Evolutionary conservation across 129 eudicot genomes (phyloP).

Genomic region (Daucus carota): DNA sequence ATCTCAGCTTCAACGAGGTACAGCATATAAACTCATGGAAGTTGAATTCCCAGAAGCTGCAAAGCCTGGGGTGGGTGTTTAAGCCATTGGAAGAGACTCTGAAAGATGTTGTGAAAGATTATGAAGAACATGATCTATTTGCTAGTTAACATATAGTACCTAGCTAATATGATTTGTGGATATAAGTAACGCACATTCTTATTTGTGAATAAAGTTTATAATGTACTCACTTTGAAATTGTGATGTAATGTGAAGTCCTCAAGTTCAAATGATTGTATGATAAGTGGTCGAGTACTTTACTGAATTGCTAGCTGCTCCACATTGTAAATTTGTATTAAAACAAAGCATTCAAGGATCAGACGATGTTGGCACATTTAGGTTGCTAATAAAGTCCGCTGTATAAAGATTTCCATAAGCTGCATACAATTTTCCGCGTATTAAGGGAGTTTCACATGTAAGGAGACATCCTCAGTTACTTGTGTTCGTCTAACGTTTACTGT

Average conservation of each 20-base stretch:
- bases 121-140: conserved; percentile 25
- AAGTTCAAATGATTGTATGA: too few relatives aligned
- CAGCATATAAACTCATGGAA: not conserved
- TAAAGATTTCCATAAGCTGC: not conserved
- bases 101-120: conserved; percentile 22
- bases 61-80: conserved; percentile 34
- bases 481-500: not conserved
- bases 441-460: not conserved
- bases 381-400: not conserved
- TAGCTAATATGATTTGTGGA: not conserved
- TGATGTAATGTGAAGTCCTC: too few relatives aligned
- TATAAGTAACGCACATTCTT: not conserved
- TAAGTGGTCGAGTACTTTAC: too few relatives aligned
- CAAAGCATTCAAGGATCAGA: not conserved
- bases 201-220: not conserved
- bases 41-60: conserved; percentile 26
- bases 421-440: not conserved
- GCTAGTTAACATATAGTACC: not conserved
- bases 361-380: not conserved
- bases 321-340: too few relatives aligned
- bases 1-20: conserved; percentile 24
- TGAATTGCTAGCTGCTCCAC: too few relatives aligned
- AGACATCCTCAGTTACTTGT: conserved; percentile 4
- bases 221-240: too few relatives aligned
- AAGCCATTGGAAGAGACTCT: conserved; percentile 40